Evolutionary conservation across 306 rosid genomes (phyloP), one percentile per base, ranked within the genome.

Genomic region (Arachis stenosperma): DNA sequence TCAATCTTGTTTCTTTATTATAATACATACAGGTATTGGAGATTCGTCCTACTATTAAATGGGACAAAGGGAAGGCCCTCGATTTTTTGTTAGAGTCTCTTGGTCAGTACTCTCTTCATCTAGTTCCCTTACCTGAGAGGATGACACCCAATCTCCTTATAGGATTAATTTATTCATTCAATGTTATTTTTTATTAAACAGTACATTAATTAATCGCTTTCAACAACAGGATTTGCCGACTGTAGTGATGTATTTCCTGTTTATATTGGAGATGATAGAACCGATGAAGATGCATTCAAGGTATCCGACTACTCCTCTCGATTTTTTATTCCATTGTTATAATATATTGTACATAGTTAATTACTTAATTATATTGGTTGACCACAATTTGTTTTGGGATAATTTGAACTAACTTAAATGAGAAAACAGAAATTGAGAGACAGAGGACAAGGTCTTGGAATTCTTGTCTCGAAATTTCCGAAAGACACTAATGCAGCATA

Each of bases 271-370:
- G 98, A 93, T 85, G 98, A 93, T 75, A 87, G 85, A 66, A 86
- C 98, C 9, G 98, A 93, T 65, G 98, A 93, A 81, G 98, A 93
- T 84, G 98, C 98, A 62, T 93, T 93, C 76, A 91, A 91, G 97
- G 98, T 93, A 90, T 81, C 79, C 81, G 14, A 76, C 61, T 78
- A 60, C 73, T 65, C 47, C 10, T 58, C 76, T 62, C 53, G 29
- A 37, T n/a, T 36, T 54, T 50, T 12, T 6, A 6, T 15, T 7
- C 15, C 43, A 48, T 46, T 12, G 40, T 36, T 6, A 73, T 10
- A 22, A 22, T 22, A 22, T 22, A 22, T 22, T 1, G 27, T 22
- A 22, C 27, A 22, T 22, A 22, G 27, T 22, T 22, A 22, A 22
- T 22, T 22, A 33, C 4, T 33, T 33, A 33, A 33, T 33, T 33